These are phyloP conservation scores for Rhynchosporium secalis DNA, from an alignment of 2,329 filamentous ascomycete genomes.

Conservation along the genomic window DNA sequence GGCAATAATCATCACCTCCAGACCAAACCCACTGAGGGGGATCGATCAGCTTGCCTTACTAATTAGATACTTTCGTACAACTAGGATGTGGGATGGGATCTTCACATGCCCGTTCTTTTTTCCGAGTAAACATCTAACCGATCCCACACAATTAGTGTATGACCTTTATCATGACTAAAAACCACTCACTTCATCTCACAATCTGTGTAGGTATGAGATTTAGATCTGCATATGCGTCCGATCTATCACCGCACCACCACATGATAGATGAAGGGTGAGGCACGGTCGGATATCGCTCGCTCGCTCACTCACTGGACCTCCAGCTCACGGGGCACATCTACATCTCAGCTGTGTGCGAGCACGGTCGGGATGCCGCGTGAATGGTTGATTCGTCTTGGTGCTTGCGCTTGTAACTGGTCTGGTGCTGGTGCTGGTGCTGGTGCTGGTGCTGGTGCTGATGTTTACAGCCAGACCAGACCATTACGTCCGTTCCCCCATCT, in stretches of 20 bases:
- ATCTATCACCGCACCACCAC: not conserved
- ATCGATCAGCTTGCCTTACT: not conserved
- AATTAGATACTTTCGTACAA: not conserved
- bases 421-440: not conserved
- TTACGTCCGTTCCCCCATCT: not conserved
- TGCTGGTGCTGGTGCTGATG: not conserved
- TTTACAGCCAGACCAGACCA: not conserved
- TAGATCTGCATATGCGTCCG: too few species aligned
- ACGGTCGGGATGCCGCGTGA: not conserved
- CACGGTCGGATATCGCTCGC: not conserved
- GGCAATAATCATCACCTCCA: not conserved
- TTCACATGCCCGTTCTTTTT: not conserved
- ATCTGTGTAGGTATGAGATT: not conserved
- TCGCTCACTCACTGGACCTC: not conserved
- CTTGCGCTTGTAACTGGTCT: conserved; percentile 4
- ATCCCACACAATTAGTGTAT: too few species aligned
- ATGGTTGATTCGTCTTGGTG: not conserved
- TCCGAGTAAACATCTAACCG: too few species aligned
- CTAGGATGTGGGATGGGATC: not conserved
- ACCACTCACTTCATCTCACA: not conserved
- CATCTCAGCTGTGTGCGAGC: conserved; percentile 3
- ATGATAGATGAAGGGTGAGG: not conserved
- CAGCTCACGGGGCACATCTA: not conserved
- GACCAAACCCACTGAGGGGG: conserved; percentile 5
- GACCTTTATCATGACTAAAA: not conserved